Conservation (phyloP, 192 early-diverging fungal genomes). For the Spinellus fusiger region DNA sequence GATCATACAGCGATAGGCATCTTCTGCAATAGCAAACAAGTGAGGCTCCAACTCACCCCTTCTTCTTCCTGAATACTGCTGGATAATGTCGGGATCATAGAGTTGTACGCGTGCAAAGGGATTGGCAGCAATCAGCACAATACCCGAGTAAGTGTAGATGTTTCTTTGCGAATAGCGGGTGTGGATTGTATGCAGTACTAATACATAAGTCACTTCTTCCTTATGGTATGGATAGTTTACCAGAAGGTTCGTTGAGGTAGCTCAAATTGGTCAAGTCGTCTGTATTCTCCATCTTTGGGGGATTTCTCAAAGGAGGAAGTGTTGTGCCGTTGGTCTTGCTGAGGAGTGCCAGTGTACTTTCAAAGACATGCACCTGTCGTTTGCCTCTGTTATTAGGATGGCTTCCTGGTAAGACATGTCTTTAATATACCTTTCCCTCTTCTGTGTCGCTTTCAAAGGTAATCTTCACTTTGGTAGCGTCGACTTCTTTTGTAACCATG, state of each 20-base stretch:
- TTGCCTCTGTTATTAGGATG: no score
- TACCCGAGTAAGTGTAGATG: constrained; percentile 99
- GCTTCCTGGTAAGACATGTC: no score
- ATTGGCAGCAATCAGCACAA: constrained; percentile 96
- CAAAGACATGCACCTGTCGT: constrained; percentile 63
- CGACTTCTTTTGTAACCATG: constrained; percentile 47
- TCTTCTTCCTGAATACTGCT: constrained; percentile 88
- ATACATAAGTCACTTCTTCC: not conserved
- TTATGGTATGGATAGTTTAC: constrained; percentile 12
- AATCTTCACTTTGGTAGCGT: constrained; percentile 53
- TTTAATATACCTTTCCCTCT: constrained; percentile 2
- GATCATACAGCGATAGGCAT: constrained; percentile 95
- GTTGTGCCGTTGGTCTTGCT: constrained; percentile 56
- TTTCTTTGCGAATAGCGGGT: constrained; percentile 86
- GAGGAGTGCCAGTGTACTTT: constrained; percentile 65
- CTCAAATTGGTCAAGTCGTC: constrained; percentile 94
- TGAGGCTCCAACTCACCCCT: constrained; percentile 96
- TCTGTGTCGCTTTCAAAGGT: constrained; percentile 51
- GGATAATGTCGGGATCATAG: constrained; percentile 90
- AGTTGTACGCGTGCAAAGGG: constrained; percentile 84
- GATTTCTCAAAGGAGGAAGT: constrained; percentile 91
- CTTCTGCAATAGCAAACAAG: constrained; percentile 97
- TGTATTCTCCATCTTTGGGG: constrained; percentile 79
- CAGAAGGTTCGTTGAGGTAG: constrained; percentile 90
- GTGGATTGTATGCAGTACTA: constrained; percentile 88